These are phyloP conservation scores for Claviceps fusiformis DNA, from an alignment of 2,329 filamentous ascomycete species.

Conservation along the genomic window DNA sequence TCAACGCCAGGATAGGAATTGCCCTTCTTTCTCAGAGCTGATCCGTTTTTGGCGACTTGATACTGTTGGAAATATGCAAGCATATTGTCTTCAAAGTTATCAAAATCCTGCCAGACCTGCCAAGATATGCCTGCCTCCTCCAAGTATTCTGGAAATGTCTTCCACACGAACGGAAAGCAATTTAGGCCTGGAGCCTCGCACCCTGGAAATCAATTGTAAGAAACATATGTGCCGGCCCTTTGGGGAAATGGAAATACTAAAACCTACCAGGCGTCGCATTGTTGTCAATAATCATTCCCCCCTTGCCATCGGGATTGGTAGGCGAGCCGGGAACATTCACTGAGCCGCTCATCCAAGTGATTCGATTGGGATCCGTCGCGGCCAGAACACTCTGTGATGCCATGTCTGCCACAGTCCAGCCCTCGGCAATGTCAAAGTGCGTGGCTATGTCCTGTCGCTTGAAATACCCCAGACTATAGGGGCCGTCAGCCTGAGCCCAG, in stretches of 20 bases:
- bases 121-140: constrained; percentile 34
- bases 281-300: constrained; percentile 34
- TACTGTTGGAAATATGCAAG: constrained; percentile 25
- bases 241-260: too few relatives aligned
- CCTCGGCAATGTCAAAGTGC: constrained; percentile 41
- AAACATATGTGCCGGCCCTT: neutral
- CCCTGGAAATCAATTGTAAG: constrained; percentile 6
- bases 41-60: constrained; percentile 7
- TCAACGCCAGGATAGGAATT: constrained; percentile 32
- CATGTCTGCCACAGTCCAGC: constrained; percentile 27
- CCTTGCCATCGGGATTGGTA: constrained; percentile 19
- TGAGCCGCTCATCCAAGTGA: constrained; percentile 22
- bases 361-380: constrained; percentile 34
- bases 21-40: constrained; percentile 6
- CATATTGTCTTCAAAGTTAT: constrained; percentile 40
- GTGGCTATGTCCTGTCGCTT: constrained; percentile 36
- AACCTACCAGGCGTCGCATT: constrained; percentile 15
- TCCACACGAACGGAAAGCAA: constrained; percentile 39
- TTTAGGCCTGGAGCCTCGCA: constrained; percentile 29
- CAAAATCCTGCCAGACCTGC: constrained; percentile 33
- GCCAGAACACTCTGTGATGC: constrained; percentile 9
- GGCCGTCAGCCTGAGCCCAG: constrained; percentile 24
- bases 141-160: constrained; percentile 33
- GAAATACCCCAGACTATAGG: constrained; percentile 30
- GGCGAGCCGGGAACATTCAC: constrained; percentile 32